A percentile compares a stretch with the other conserved stretches of the same genome.
Conservation (phyloP, 1,139 yeast species). For the Magnusiomyces suaveolens region DNA sequence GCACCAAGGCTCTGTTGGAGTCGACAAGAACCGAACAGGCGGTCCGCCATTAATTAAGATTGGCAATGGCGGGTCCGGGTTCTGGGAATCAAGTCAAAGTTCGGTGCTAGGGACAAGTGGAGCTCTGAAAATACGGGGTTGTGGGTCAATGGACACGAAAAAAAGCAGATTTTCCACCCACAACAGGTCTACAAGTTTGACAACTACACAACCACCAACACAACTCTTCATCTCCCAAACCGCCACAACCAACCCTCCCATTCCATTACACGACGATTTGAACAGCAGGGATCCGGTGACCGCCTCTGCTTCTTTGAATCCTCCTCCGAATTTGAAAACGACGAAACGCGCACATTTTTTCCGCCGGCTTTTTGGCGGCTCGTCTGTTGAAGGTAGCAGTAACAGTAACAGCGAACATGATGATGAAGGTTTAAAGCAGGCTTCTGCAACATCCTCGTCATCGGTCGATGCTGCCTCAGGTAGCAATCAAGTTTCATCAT, state of each 20-base stretch:
- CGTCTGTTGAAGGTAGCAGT: slow-evolving; percentile 2
- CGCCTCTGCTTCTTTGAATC: not conserved
- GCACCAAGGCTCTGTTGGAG: not conserved
- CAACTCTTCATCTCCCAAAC: not conserved
- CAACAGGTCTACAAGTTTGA: not conserved
- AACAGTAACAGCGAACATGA: not conserved
- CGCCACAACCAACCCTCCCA: not conserved
- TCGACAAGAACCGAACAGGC: too few relatives aligned
- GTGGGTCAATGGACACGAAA: not conserved
- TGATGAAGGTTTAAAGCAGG: not conserved
- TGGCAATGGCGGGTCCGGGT: too few relatives aligned
- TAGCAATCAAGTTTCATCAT: not conserved
- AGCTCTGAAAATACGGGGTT: not conserved
- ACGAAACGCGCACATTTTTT: slow-evolving; percentile 14
- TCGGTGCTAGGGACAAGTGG: not conserved
- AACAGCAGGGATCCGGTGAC: not conserved
- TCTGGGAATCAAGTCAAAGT: not conserved
- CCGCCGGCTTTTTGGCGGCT: slow-evolving; percentile 13
- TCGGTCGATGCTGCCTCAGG: not conserved
- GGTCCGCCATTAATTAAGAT: too few relatives aligned
- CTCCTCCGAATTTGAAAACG: not conserved
- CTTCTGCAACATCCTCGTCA: not conserved
- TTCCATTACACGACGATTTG: not conserved
- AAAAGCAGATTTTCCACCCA: not conserved
- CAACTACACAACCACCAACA: not conserved